A percentile compares a stretch with the other conserved stretches of the same genome.
Conservation (phyloP, 1,139 yeast species). For the Debaryomyces coudertii region DNA sequence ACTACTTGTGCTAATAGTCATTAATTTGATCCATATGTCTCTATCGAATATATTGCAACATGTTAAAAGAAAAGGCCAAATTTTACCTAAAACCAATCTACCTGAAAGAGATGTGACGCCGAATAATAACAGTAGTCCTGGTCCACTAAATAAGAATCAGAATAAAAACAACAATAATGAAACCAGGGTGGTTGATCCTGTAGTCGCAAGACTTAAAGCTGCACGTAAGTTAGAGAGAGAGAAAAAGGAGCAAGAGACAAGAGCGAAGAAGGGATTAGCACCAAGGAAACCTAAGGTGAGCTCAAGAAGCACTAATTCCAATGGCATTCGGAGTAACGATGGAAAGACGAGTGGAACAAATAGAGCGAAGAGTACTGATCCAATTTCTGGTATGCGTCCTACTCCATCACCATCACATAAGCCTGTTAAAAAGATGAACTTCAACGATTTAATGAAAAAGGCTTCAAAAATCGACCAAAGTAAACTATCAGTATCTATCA, state of each 20-base stretch:
- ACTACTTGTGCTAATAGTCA: not conserved
- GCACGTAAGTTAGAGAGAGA: slow-evolving; percentile 60
- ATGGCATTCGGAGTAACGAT: not conserved
- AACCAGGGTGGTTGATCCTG: slow-evolving; percentile 46
- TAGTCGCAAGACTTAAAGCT: slow-evolving; percentile 64
- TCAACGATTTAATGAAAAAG: slow-evolving; percentile 69
- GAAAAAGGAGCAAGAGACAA: slow-evolving; percentile 39
- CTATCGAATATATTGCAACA: slow-evolving; percentile 33
- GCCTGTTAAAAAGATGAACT: slow-evolving; percentile 54
- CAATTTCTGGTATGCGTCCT: slow-evolving; percentile 13
- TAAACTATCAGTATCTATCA: slow-evolving; percentile 42
- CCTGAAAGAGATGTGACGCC: not conserved
- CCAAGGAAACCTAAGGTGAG: slow-evolving; percentile 21
- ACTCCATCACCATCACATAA: slow-evolving; percentile 13
- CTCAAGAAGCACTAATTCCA: not conserved
- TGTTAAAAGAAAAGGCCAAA: slow-evolving; percentile 37
- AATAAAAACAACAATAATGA: slow-evolving; percentile 12
- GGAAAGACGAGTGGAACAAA: not conserved
- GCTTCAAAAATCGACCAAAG: slow-evolving; percentile 59
- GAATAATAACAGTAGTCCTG: not conserved
- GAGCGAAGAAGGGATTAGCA: slow-evolving; percentile 38
- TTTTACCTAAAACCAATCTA: slow-evolving; percentile 12
- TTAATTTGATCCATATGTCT: slow-evolving; percentile 12
- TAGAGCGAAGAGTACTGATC: not conserved
- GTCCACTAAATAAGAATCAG: not conserved